Evolutionary conservation across 2,329 filamentous ascomycete species (phyloP).

Genomic region (Penicillium vulpinum): DNA sequence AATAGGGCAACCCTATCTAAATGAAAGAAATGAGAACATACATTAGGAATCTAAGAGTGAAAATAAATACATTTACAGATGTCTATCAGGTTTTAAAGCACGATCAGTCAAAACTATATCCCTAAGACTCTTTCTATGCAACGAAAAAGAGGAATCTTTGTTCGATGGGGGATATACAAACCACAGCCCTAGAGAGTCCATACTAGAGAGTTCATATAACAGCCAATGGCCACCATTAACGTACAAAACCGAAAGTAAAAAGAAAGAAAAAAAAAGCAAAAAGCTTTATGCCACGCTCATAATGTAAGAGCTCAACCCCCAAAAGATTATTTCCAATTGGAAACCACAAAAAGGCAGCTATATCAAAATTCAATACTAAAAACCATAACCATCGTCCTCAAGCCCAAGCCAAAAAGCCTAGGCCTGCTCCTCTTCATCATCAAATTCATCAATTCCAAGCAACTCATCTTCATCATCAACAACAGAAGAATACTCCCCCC

Average conservation of each 20-base stretch:
- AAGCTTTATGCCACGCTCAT: conserved; percentile 14
- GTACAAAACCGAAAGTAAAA: not conserved
- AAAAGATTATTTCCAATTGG: not conserved
- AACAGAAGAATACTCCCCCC: conserved; percentile 83
- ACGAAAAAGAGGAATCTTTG: not conserved
- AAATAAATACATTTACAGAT: not conserved
- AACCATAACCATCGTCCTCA: not conserved
- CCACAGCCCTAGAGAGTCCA: not conserved
- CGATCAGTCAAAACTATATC: no score
- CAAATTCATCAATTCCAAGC: conserved; percentile 80
- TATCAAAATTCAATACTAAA: not conserved
- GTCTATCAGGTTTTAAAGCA: no score
- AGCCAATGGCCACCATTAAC: not conserved
- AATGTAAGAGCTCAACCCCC: conserved; percentile 19
- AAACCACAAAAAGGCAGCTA: not conserved
- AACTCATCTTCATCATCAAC: conserved; percentile 94
- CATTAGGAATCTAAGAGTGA: not conserved
- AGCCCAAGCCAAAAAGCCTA: conserved; percentile 14
- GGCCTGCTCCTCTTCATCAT: conserved; percentile 67
- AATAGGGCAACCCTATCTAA: not conserved
- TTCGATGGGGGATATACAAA: not conserved
- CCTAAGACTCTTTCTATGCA: no score
- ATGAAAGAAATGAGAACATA: not conserved
- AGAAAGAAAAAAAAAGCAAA: conserved; percentile 1
- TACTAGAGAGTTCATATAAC: not conserved